phyloP scores from a whole-genome alignment of 179 eudicot genomes.

The Silene coronaria region DNA sequence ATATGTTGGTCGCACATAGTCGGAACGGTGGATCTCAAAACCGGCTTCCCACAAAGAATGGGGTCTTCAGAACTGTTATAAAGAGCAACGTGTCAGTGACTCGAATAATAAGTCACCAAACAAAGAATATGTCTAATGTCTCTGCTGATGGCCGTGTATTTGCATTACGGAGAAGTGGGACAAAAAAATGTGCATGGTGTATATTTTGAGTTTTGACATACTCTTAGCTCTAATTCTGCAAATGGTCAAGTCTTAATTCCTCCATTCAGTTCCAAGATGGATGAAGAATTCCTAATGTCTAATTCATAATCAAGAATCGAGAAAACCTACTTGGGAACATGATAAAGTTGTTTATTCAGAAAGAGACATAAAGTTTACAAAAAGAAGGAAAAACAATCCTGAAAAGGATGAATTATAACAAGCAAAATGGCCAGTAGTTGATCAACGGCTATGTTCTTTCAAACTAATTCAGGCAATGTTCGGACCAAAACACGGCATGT shows the following conservation, averaged over 20 bases:
- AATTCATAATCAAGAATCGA: not conserved
- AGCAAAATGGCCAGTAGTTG: too few species aligned
- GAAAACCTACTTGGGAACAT: too few species aligned
- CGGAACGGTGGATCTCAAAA: conserved; percentile 46
- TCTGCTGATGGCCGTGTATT: not conserved
- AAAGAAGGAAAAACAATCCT: too few species aligned
- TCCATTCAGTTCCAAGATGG: not conserved
- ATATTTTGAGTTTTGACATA: not conserved
- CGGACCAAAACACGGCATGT: too few species aligned
- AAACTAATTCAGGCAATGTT: too few species aligned
- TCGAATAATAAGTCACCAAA: not conserved
- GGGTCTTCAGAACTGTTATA: conserved; percentile 35
- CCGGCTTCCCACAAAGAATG: conserved; percentile 47
- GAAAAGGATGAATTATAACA: too few species aligned
- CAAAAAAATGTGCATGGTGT: not conserved
- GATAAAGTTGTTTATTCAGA: too few species aligned
- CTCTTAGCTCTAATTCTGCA: not conserved
- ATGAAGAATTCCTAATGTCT: not conserved
- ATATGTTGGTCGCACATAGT: conserved; percentile 43
- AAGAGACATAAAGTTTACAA: too few species aligned
- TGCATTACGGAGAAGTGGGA: not conserved
- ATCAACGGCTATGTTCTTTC: too few species aligned
- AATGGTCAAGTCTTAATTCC: not conserved
- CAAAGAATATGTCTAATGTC: not conserved
- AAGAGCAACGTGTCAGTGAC: conserved; percentile 5